Evolutionary conservation across 2,329 filamentous ascomycete species (phyloP).

Genomic region (Colletotrichum sp.): DNA sequence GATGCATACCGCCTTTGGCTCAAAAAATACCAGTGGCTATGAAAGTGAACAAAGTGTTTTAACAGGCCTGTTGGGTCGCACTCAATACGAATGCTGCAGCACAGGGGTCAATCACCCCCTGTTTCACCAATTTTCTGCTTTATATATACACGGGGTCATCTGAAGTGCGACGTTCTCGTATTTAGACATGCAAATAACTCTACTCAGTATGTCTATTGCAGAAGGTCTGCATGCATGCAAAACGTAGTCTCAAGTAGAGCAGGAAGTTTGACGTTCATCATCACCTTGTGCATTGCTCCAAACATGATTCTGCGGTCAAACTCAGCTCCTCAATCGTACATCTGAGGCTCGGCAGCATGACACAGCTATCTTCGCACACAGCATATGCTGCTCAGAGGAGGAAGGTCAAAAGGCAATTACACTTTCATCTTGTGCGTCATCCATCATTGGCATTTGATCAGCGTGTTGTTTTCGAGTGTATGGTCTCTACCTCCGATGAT

Average conservation of each 20-base stretch:
- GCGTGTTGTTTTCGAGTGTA: rapidly evolving
- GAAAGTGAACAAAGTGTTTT: background rate
- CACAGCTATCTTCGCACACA: background rate
- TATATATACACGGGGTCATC: background rate
- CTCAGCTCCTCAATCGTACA: background rate
- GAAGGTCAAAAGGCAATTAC: background rate
- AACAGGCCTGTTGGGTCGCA: background rate
- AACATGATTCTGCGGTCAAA: no score
- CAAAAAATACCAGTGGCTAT: background rate
- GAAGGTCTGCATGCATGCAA: background rate
- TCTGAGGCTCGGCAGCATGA: background rate
- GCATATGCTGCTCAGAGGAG: background rate
- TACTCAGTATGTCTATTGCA: background rate
- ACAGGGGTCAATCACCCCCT: background rate
- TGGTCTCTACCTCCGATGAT: background rate
- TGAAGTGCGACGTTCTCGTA: background rate
- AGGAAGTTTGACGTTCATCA: background rate
- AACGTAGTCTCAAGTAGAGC: background rate
- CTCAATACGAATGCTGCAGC: background rate
- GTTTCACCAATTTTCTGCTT: background rate
- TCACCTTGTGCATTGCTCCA: background rate
- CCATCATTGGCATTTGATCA: background rate
- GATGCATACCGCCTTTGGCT: background rate
- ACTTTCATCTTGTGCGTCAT: rapidly evolving
- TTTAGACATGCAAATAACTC: background rate